Evolutionary conservation across 805 yeast genomes (phyloP).

Genomic region (Candida maris): DNA sequence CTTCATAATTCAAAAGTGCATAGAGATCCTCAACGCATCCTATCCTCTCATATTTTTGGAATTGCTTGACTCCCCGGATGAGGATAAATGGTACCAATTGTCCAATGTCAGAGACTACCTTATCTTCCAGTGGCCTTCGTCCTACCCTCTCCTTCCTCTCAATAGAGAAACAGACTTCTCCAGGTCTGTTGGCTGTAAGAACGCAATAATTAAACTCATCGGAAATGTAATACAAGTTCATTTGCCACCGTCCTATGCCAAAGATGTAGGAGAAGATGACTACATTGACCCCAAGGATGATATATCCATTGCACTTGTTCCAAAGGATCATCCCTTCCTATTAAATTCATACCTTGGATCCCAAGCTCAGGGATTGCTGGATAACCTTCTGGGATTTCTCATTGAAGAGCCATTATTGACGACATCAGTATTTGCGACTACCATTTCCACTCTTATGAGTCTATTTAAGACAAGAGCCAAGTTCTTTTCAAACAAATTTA

Average conservation of each 20-base stretch:
- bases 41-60: conserved; percentile 43
- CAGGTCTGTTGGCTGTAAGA: conserved; percentile 54
- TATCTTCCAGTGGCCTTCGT: conserved; percentile 56
- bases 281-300: conserved; percentile 18
- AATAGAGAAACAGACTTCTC: conserved; percentile 48
- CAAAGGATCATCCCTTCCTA: conserved; percentile 62
- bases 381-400: conserved; percentile 54
- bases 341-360: conserved; percentile 50
- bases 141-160: conserved; percentile 49
- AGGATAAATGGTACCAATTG: conserved; percentile 52
- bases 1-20: conserved; percentile 20
- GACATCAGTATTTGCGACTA: conserved; percentile 61
- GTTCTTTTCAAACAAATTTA: conserved; percentile 48
- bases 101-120: conserved; percentile 53
- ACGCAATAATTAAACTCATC: conserved; percentile 73
- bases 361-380: conserved; percentile 69
- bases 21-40: conserved; percentile 38
- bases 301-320: conserved; percentile 49
- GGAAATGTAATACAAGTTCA: conserved; percentile 57
- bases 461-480: conserved; percentile 67
- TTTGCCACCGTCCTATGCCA: conserved; percentile 32
- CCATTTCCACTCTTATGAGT: conserved; percentile 59
- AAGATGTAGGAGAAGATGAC: conserved; percentile 3
- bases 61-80: conserved; percentile 46
- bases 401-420: conserved; percentile 52